Base-by-base conservation (phyloP, 176 grass and related monocot species). In the Phyllostachys edulis region DNA sequence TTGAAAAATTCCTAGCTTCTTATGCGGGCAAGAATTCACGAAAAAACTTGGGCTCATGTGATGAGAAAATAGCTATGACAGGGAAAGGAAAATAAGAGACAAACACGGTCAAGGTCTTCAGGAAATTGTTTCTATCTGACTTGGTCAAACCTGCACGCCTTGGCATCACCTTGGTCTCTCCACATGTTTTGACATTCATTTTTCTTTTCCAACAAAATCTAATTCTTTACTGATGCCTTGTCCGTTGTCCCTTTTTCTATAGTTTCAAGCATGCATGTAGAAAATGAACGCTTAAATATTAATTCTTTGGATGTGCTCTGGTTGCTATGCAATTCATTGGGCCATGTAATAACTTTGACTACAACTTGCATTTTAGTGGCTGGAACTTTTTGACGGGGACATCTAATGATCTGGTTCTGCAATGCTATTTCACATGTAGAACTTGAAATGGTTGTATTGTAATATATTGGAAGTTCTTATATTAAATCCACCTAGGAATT, bases 151-250 rank as follows among this genome's bases (percentile, higher is more conserved):
- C 7, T 68, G 20, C 5, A 34, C 5, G 73, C 2, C 78, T 67
- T 21, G 67, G 2, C 27, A 32, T 29, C n/a, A 41, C 57, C 32
- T 41, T 29, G 27, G 32, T 82, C 27, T 77, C 41, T 45, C 77
- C 72, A 78, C 47, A 72, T 86, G 71, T 81, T 85, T 36, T 49
- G 45, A 9, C 57, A 16, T 1, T 67, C 4, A 56, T 27, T 75
- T 40, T 39, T 36, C 0, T 32, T 69, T 56, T 16, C 45, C n/a
- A n/a, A 57, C 21, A 46, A 69, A 75, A 9, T 52, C 41, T 41
- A 11, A 52, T 37, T 5, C 11, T 79, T 79, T 73, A 38, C n/a
- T n/a, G n/a, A n/a, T 72, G 45, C 0, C 10, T 2, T 40, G 54
- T 42, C 34, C 44, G 24, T 20, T 9, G 2, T 51, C 44, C 41